Evolutionary conservation across 1,284 basidiomycete species (phyloP), one percentile per base, ranked within the genome.

Genomic region (Sporisorium exsertum): DNA sequence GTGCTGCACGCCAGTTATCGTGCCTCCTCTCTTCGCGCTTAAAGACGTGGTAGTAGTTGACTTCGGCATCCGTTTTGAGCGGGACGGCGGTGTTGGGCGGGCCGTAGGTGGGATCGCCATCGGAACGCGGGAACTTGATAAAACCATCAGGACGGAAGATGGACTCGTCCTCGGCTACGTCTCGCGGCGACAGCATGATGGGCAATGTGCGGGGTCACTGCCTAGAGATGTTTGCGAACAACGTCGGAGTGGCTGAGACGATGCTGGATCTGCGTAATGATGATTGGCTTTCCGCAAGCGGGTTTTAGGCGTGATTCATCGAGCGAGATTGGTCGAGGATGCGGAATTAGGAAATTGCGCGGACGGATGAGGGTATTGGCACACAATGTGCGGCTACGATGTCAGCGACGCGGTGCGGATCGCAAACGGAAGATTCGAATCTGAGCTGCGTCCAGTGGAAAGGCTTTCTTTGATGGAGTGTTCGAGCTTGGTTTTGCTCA

Each of bases 11-110:
- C 79, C 79, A 81, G 2, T 24, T 27, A 8, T 66, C 53, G 32
- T 72, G 59, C 35, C 51, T 51, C 43, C 40, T 54, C 20, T 80
- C 79, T 29, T 75, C 67, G 27, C 60, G 61, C 20, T 22, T 49
- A 20, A 77, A 78, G 43, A 79, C 47, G 49, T 77, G 67, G 26
- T 58, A 78, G 63, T 75, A 81, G 27, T 81, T 80, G 53, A 80
- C 74, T 35, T 80, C 72, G 2, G 27, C 1, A 10, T 69, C 78
- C 1, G 49, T 60, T 24, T 78, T 71, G n/a, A 72, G 57, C 2
- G 79, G 72, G 2, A 55, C 40, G 26, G 54, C 58, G 4, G 60
- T 63, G 47, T 78, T 73, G 27, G 79, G 77, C 6, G 79, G 68
- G 7, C 52, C 59, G 45, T 70, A 81, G n/a, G 24, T 27, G 2